Base-by-base conservation (phyloP, 1,284 basidiomycete genomes). In the Fomes fomentarius region DNA sequence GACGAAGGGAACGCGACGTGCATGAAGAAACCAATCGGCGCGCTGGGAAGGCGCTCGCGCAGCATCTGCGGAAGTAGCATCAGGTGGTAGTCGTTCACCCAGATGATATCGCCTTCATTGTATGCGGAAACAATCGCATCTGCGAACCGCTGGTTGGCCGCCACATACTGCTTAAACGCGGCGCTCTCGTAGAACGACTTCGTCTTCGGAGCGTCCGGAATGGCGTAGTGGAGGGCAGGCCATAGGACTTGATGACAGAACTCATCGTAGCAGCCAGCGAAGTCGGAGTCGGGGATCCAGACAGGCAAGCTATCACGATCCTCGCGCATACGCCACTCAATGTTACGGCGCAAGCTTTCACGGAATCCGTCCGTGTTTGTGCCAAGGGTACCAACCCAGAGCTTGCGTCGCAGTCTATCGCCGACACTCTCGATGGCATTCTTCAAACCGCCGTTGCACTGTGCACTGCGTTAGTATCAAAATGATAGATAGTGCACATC, bases 231-330 rank as follows among this genome's bases (percentile, higher is more conserved):
- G 37, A 95, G 77, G 54, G 86, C 90, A 0, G 93, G 93, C 93
- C 93, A 95, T 26, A 94, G 79, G 25, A 94, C 89, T 69, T 92
- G 91, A 65, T 95, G 93, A 70, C 93, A 95, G 69, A 93, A 94
- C 63, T 90, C 87, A 68, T 93, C 91, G 64, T 95, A 95, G 66
- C 83, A 87, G 53, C 82, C 82, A 59, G 84, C 79, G 58, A 93
- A 93, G 66, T 89, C 88, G 1, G 77, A 75, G 62, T 91, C 87
- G 0, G 85, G 83, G 47, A 95, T 86, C 92, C 92, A 94, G 21
- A 95, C 89, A 0, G 90, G 87, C 5, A 86, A 64, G 62, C 83
- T 84, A 1, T 80, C 74, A 34, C 79, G 75, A 62, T 89, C 76
- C 5, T 79, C 71, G 44, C 76, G 65, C 77, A 93, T 82, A 34